Evolutionary conservation across 345 rosid genomes (phyloP).

Genomic region (Viola odorata): DNA sequence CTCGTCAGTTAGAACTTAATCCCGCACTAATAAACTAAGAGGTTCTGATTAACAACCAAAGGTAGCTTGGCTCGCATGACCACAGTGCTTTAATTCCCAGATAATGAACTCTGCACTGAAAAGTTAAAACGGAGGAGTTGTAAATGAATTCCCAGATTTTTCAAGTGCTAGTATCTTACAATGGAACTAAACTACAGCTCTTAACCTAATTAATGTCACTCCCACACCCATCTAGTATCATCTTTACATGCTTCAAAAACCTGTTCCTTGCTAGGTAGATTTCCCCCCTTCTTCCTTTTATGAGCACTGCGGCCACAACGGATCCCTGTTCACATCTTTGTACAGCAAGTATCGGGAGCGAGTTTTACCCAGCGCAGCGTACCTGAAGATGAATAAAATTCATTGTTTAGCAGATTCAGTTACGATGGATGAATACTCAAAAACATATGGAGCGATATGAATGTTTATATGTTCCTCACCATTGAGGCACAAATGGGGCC

Average conservation of each 20-base stretch:
- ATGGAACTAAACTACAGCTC: too few relatives aligned
- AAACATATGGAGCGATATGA: not conserved
- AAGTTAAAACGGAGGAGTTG: too few relatives aligned
- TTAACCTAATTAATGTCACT: too few relatives aligned
- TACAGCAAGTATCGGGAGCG: conserved; percentile 59
- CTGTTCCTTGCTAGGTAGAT: not conserved
- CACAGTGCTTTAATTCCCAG: not conserved
- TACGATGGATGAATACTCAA: conserved; percentile 3
- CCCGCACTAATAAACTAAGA: too few relatives aligned
- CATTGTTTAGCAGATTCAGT: not conserved
- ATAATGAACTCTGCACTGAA: not conserved
- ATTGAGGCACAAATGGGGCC: conserved; percentile 97
- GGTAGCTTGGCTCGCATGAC: not conserved
- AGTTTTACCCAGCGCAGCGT: conserved; percentile 78
- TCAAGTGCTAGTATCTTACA: too few relatives aligned
- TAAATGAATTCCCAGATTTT: too few relatives aligned
- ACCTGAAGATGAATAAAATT: conserved; percentile 39
- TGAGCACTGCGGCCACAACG: conserved; percentile 12
- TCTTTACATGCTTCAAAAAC: conserved; percentile 2
- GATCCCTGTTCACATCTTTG: conserved; percentile 86
- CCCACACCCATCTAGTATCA: too few relatives aligned
- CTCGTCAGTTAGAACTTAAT: too few relatives aligned
- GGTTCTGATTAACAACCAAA: too few relatives aligned
- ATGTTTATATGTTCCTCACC: conserved; percentile 30
- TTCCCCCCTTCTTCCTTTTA: too few relatives aligned